Evolutionary conservation across 2,329 filamentous ascomycete species (phyloP).

Genomic region (Penicillium polonicum): DNA sequence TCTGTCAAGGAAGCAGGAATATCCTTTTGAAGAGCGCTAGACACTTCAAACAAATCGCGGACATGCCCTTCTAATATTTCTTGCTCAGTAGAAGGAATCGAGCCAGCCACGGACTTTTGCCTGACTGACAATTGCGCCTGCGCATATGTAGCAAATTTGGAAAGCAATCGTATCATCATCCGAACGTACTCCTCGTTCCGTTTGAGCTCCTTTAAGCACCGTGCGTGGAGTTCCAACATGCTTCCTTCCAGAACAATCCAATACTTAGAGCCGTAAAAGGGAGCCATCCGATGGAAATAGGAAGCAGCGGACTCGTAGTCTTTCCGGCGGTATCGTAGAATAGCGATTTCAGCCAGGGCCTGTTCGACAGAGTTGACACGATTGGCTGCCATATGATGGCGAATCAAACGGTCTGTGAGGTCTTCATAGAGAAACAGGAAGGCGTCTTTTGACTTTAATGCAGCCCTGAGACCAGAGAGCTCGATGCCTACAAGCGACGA

Average conservation of each 20-base stretch:
- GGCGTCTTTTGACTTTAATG: constrained; percentile 60
- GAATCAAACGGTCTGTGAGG: constrained; percentile 79
- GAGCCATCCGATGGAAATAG: constrained; percentile 75
- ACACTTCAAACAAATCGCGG: constrained; percentile 48
- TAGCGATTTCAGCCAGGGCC: constrained; percentile 78
- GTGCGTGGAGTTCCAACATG: constrained; percentile 81
- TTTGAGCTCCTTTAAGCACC: constrained; percentile 74
- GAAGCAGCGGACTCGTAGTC: constrained; percentile 72
- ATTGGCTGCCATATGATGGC: constrained; percentile 77
- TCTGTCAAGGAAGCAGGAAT: constrained; percentile 66
- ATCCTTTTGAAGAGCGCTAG: constrained; percentile 56
- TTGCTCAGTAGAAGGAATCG: constrained; percentile 31
- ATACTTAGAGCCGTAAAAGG: constrained; percentile 72
- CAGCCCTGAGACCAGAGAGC: constrained; percentile 59
- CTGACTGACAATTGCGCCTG: constrained; percentile 33
- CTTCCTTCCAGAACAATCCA: constrained; percentile 80
- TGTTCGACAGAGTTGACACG: constrained; percentile 75
- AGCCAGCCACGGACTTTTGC: constrained; percentile 33
- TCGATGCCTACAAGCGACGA: constrained; percentile 50
- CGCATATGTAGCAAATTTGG: constrained; percentile 37
- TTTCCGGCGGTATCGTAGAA: constrained; percentile 73
- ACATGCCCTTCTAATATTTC: constrained; percentile 37
- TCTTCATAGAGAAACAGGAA: constrained; percentile 70
- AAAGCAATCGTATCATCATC: constrained; percentile 66
- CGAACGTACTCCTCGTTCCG: constrained; percentile 76